Conservation (phyloP, 1,284 basidiomycete species). For the Hemileia vastatrix region DNA sequence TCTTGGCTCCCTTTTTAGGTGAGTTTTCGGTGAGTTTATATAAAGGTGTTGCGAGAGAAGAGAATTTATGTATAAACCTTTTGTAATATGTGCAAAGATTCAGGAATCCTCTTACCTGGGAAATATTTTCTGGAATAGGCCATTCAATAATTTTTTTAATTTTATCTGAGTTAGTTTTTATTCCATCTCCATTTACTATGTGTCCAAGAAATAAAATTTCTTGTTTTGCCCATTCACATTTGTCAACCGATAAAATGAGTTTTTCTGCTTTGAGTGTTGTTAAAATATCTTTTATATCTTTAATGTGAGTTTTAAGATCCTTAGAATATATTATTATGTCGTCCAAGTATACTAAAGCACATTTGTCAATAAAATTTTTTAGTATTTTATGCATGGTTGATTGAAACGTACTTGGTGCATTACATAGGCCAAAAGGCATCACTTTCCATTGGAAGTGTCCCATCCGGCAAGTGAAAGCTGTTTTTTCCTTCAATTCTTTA, state of each 20-base stretch:
- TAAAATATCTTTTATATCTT: not conserved
- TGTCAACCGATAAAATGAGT: not conserved
- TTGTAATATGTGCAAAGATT: constrained; percentile 6
- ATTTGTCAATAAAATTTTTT: constrained; percentile 1
- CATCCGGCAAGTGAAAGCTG: not conserved
- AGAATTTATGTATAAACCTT: not conserved
- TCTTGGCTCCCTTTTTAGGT: not conserved
- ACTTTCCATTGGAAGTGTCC: constrained; percentile 2
- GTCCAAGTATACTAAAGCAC: not conserved
- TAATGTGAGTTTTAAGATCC: not conserved
- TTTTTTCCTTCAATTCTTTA: not conserved
- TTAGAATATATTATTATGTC: constrained; percentile 1
- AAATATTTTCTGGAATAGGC: not conserved
- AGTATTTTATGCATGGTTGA: constrained; percentile 34
- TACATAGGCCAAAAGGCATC: constrained; percentile 23
- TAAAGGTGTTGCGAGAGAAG: not conserved
- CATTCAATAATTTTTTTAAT: not conserved
- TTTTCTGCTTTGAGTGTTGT: not conserved
- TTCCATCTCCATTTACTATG: not conserved
- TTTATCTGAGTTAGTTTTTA: not conserved
- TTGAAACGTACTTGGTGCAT: constrained; percentile 35
- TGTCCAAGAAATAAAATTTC: not conserved
- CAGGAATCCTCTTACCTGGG: constrained; percentile 2
- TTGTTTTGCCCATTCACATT: not conserved
- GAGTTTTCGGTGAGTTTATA: constrained; percentile 2